Evolutionary conservation across 176 grass and related monocot species (phyloP).

Genomic region (Alloteropsis semialata): DNA sequence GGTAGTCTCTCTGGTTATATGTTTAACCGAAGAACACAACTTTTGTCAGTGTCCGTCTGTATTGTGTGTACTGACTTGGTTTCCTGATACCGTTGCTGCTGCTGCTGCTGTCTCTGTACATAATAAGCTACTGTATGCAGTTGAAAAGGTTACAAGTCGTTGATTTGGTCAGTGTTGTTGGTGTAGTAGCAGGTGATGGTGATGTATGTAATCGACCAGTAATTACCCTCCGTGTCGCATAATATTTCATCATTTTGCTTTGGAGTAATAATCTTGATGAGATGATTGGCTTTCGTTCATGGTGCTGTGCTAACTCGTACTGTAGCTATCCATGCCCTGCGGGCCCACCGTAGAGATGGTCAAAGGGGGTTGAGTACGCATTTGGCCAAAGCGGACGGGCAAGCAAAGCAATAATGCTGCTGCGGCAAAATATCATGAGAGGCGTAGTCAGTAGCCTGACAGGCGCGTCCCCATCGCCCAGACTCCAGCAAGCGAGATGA

Average conservation of each 20-base stretch:
- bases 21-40: conserved; percentile 7
- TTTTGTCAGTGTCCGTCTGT: conserved; percentile 15
- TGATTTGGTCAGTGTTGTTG: neutral
- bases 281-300: too few relatives aligned
- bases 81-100: conserved; percentile 18
- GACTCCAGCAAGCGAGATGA: neutral
- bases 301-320: too few relatives aligned
- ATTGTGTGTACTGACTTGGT: conserved; percentile 28
- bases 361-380: neutral
- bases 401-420: conserved; percentile 7
- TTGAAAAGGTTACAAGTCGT: neutral
- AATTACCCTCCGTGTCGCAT: too few relatives aligned
- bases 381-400: neutral
- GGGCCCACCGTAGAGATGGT: too few relatives aligned
- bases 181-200: too few relatives aligned
- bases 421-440: neutral
- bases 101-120: conserved; percentile 45
- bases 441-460: too few relatives aligned
- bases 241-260: too few relatives aligned
- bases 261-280: too few relatives aligned
- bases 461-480: too few relatives aligned
- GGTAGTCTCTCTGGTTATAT: conserved; percentile 15
- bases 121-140: conserved; percentile 29
- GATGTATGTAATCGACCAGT: too few relatives aligned
- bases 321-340: too few relatives aligned